Base-by-base conservation (phyloP, 768 basidiomycete species). In the Agaricus subrufescens region DNA sequence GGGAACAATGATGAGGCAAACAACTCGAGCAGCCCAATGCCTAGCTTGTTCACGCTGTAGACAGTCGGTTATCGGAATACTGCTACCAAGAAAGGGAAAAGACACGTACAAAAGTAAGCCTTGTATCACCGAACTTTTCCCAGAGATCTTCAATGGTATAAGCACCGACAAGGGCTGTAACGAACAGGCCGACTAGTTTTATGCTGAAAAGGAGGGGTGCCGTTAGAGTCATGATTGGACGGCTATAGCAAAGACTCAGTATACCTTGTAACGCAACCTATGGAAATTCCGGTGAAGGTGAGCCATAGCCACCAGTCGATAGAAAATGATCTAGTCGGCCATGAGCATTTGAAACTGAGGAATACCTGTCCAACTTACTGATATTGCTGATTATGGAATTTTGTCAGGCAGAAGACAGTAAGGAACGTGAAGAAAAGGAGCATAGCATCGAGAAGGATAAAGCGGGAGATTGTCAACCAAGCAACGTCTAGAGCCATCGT, bases 291-390 rank as follows among this genome's bases (percentile, higher is more conserved):
- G 1, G 95, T 98, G 62, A 96, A 69, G n/a, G 82, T 71, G 9
- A 99, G 77, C 94, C 94, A 99, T 58, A 89, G 64, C 95, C 95
- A 98, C 97, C 97, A 99, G 67, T 98, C 97, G 58, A 90, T 77
- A 30, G 92, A 88, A 69, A 99, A 99, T 0, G 97, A 83, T 61
- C 94, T 96, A 31, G 34, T 31, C 29, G 48, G 14, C 14, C 5
- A 61, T 7, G 66, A 29, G 30, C 57, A 27, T 54, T 56, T 63
- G 1, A 47, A 40, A 61, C 19, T 10, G 26, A 0, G 44, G 30
- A 37, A 60, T 0, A 25, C 11, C 1, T 12, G 46, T 40, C 1
- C 5, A 3, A 75, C 92, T 65, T 63, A 96, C 94, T 91, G 85
- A 62, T 87, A 89, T 75, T 95, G 93, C 70, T 98, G 91, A 67